Conservation (phyloP, 495 filamentous ascomycete species). For the Xylaria grammica region DNA sequence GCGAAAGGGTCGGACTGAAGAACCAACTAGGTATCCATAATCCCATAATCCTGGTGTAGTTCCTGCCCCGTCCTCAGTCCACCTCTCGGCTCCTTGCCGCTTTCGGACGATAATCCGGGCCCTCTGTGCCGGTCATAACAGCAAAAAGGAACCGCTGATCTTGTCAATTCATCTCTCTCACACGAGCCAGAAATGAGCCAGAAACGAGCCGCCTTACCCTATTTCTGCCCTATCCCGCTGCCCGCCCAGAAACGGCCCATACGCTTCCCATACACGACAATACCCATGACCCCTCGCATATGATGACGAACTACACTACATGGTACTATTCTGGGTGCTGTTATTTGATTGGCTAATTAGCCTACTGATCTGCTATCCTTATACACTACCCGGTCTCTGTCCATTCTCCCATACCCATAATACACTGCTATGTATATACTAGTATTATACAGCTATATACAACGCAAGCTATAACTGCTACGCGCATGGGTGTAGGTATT, state of each 20-base stretch:
- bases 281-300: not conserved
- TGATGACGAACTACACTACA: not conserved
- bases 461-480: too few species aligned
- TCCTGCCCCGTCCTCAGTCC: not conserved
- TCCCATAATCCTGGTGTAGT: not conserved
- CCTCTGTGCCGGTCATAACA: conserved; percentile 1
- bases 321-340: too few species aligned
- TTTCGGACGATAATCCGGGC: conserved; percentile 11
- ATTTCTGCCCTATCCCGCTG: too few species aligned
- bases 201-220: too few species aligned
- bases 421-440: too few species aligned
- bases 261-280: too few species aligned
- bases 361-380: not conserved
- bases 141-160: conserved; percentile 1
- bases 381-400: too few species aligned
- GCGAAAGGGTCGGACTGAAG: not conserved
- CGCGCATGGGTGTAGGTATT: too few species aligned
- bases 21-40: not conserved
- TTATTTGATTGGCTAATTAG: not conserved
- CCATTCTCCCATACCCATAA: too few species aligned
- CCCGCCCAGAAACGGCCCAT: too few species aligned
- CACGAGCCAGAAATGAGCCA: too few species aligned
- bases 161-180: not conserved
- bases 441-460: too few species aligned
- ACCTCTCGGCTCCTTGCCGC: conserved; percentile 9